Conservation (phyloP, 345 rosid species). For the Arabidopsis arenosa region DNA sequence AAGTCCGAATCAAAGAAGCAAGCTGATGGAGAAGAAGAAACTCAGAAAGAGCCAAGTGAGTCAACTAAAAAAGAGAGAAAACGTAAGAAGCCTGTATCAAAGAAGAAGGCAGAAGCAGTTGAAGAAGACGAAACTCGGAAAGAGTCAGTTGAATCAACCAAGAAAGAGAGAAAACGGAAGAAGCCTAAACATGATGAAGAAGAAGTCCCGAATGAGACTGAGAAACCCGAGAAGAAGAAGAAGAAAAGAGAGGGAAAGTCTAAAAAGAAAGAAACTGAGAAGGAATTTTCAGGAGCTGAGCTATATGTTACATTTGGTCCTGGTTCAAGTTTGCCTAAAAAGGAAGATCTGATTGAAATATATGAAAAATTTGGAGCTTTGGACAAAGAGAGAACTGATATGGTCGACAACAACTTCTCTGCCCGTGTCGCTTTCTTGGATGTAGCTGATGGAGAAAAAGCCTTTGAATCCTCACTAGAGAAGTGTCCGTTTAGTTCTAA, state of each 20-base stretch:
- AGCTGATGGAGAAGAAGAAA: conserved; percentile 36
- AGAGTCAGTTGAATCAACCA: conserved; percentile 30
- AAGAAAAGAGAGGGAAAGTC: conserved; percentile 33
- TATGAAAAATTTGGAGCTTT: conserved; percentile 65
- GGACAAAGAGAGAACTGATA: conserved; percentile 54
- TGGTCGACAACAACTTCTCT: conserved; percentile 49
- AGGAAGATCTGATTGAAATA: conserved; percentile 58
- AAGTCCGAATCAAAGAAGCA: conserved; percentile 10
- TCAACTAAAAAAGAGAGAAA: conserved; percentile 21
- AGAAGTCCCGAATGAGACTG: conserved; percentile 10
- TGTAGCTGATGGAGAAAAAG: conserved; percentile 65
- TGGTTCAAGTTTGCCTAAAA: conserved; percentile 62
- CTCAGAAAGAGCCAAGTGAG: conserved; percentile 37
- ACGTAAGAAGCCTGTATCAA: conserved; percentile 9
- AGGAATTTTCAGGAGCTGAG: conserved; percentile 46
- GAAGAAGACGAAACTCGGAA: conserved; percentile 34
- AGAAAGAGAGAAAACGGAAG: conserved; percentile 28
- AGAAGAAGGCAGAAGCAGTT: conserved; percentile 11
- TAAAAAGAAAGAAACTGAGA: conserved; percentile 36
- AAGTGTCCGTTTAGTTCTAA: conserved; percentile 27
- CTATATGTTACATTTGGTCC: conserved; percentile 67
- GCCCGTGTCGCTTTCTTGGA: conserved; percentile 60
- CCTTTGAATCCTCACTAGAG: conserved; percentile 59
- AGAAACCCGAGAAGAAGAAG: conserved; percentile 30
- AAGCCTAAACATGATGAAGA: conserved; percentile 18